A percentile compares a stretch with the other conserved stretches of the same genome.
These are phyloP conservation scores for Aquilaria sinensis DNA, from an alignment of 345 rosid genomes.

Conservation along the genomic window DNA sequence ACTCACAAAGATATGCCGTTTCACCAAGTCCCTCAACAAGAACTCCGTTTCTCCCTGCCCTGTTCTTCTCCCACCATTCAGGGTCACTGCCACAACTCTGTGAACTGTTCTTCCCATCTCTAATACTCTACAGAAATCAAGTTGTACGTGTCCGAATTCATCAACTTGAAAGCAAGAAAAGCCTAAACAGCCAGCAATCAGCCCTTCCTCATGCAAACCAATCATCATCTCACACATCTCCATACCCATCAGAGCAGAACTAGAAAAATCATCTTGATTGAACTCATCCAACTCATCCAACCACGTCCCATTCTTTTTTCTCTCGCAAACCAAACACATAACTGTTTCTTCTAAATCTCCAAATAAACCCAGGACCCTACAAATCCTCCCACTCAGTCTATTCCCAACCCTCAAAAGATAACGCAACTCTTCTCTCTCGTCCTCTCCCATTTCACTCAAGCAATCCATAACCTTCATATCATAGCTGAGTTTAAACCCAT, in stretches of 20 bases:
- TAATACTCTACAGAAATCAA: slow-evolving; percentile 50
- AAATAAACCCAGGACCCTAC: slow-evolving; percentile 69
- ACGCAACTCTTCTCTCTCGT: slow-evolving; percentile 38
- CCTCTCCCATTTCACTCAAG: slow-evolving; percentile 48
- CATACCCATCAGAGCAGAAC: slow-evolving; percentile 54
- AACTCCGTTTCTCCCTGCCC: slow-evolving; percentile 22
- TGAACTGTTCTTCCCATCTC: slow-evolving; percentile 32
- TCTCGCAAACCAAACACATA: slow-evolving; percentile 62
- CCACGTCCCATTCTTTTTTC: slow-evolving; percentile 14
- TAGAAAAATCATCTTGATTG: slow-evolving; percentile 26
- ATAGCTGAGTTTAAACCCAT: slow-evolving; percentile 43
- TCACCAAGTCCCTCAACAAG: slow-evolving; percentile 26
- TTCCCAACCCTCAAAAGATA: slow-evolving; percentile 27
- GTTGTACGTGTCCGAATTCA: slow-evolving; percentile 45
- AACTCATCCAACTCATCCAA: slow-evolving; percentile 20
- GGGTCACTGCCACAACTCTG: slow-evolving; percentile 17
- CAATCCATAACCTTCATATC: slow-evolving; percentile 39
- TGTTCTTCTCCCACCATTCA: slow-evolving; percentile 23
- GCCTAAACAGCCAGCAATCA: slow-evolving; percentile 49
- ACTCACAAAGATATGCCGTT: slow-evolving; percentile 42
- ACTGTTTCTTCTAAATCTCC: slow-evolving; percentile 49
- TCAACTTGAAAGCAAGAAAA: slow-evolving; percentile 52
- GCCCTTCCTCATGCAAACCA: slow-evolving; percentile 47
- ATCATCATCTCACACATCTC: slow-evolving; percentile 70
- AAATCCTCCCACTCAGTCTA: slow-evolving; percentile 23